Evolutionary conservation across 2,329 filamentous ascomycete genomes (phyloP).

Genomic region (Colletotrichum gloeosporioides): DNA sequence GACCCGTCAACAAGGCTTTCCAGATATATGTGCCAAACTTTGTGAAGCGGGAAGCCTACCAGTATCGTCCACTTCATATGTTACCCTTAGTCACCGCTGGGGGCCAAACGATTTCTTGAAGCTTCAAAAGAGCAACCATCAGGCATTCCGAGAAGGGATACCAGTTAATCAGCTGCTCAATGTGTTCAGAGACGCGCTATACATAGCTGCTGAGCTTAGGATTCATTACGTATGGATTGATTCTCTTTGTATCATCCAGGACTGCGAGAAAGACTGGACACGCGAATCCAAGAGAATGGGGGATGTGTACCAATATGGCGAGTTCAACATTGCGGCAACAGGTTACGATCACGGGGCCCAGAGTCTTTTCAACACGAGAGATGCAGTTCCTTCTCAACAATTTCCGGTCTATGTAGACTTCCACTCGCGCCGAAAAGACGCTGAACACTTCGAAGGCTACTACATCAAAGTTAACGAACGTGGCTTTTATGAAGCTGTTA

Average conservation of each 20-base stretch:
- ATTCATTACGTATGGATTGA: not conserved
- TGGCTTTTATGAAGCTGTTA: not conserved
- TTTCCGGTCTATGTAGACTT: not conserved
- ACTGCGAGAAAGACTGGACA: not conserved
- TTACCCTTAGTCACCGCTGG: not conserved
- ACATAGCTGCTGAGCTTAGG: not conserved
- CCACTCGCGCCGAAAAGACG: not conserved
- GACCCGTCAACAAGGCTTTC: too few species aligned
- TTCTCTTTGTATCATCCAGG: too few species aligned
- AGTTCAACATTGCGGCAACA: not conserved
- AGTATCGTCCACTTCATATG: not conserved
- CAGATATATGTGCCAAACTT: not conserved
- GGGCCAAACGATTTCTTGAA: not conserved
- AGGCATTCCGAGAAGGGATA: not conserved
- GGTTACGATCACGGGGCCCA: not conserved
- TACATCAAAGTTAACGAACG: not conserved
- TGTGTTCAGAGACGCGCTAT: not conserved
- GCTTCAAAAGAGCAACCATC: not conserved
- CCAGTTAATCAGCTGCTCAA: not conserved
- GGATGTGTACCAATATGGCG: not conserved
- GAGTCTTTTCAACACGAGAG: not conserved
- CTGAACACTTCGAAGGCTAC: not conserved
- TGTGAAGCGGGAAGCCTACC: not conserved
- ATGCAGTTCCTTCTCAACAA: not conserved
- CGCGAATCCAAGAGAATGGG: not conserved